Evolutionary conservation across 768 basidiomycete genomes (phyloP).

Genomic region (Mycena alexandri): DNA sequence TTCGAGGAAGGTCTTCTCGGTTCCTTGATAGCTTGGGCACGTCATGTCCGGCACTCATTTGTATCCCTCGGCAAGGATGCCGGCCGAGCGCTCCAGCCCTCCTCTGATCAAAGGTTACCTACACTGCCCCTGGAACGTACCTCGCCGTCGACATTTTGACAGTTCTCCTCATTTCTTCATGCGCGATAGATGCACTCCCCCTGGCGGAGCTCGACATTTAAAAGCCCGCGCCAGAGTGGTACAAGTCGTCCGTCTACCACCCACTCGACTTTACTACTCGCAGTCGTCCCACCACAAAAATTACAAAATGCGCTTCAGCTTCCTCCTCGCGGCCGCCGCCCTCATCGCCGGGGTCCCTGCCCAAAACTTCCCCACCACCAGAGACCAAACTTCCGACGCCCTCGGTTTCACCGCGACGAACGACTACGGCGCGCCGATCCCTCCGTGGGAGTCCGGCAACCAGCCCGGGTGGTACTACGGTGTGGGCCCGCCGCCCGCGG

Average conservation of each 20-base stretch:
- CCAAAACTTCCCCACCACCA: conserved; percentile 32
- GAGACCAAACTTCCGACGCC: conserved; percentile 28
- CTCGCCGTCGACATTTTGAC: no score
- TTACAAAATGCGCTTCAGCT: no score
- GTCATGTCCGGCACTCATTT: no score
- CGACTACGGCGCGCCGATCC: conserved; percentile 53
- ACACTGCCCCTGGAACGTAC: no score
- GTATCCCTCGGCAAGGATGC: no score
- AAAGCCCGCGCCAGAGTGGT: conserved; percentile 18
- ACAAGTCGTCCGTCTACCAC: conserved; percentile 20
- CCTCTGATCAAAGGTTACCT: no score
- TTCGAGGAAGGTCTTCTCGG: conserved; percentile 24
- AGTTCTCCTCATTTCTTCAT: no score
- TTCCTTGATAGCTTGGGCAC: no score
- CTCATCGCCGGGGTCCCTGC: conserved; percentile 41
- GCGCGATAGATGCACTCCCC: no score
- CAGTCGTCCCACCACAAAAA: conserved; percentile 19
- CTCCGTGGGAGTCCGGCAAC: conserved; percentile 50
- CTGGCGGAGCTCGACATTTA: no score
- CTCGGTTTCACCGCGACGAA: conserved; percentile 48
- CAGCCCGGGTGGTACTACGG: conserved; percentile 62
- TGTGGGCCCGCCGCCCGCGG: conserved; percentile 44
- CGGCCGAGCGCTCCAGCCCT: no score
- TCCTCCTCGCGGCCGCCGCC: no score
- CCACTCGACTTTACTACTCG: conserved; percentile 18